Conservation (phyloP, 2,329 filamentous ascomycete genomes). For the Fusarium concolor region DNA sequence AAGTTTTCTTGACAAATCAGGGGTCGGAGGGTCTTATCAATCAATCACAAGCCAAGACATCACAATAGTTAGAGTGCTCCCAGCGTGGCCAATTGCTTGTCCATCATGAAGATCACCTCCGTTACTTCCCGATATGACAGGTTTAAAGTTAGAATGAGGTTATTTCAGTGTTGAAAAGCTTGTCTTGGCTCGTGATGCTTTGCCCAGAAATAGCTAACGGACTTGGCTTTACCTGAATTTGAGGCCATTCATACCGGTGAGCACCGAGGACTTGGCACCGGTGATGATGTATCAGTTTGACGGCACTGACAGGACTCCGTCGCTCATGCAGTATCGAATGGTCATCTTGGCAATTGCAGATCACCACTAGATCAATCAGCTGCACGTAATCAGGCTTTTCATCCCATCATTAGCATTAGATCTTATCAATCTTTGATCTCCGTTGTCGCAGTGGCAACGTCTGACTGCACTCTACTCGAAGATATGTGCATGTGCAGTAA, state of each 20-base stretch:
- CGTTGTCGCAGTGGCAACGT: slow-evolving; percentile 2
- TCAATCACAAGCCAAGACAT: background rate
- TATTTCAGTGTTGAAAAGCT: background rate
- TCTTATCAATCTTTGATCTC: slow-evolving; percentile 3
- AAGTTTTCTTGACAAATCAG: slow-evolving; percentile 1
- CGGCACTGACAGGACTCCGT: background rate
- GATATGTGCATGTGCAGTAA: too few species aligned
- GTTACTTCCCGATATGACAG: background rate
- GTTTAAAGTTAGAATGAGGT: background rate
- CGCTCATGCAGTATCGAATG: background rate
- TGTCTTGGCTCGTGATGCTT: background rate
- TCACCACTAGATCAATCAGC: background rate
- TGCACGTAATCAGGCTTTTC: background rate
- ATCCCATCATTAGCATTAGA: background rate
- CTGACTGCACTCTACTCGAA: too few species aligned
- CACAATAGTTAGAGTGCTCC: background rate
- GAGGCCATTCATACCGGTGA: background rate
- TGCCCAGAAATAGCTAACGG: background rate
- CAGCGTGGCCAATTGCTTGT: background rate
- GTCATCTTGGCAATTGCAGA: background rate
- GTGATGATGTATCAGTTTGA: background rate
- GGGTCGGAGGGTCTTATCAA: background rate
- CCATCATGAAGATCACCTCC: background rate
- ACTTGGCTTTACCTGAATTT: background rate
- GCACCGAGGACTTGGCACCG: background rate